A percentile compares a stretch with the other conserved stretches of the same genome.
Evolutionary conservation across 2,329 filamentous ascomycete genomes (phyloP).

Genomic region (Penicillium hordei): DNA sequence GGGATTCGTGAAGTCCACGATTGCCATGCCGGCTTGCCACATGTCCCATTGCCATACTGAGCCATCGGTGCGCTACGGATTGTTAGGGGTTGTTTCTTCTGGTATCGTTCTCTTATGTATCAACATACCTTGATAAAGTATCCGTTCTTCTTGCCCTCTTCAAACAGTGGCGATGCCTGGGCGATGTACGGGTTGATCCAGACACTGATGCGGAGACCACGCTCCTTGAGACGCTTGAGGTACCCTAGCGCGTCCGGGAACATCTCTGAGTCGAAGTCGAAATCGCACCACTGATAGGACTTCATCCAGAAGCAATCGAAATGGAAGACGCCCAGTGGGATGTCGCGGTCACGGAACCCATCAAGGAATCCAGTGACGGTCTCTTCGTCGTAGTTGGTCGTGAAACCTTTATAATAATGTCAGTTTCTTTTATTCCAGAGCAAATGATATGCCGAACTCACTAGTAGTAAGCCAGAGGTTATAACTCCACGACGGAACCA

Average conservation of each 20-base stretch:
- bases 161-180: conserved; percentile 67
- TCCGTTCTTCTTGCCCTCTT: conserved; percentile 60
- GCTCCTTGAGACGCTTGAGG: conserved; percentile 63
- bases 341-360: conserved; percentile 65
- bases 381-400: conserved; percentile 68
- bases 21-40: conserved; percentile 75
- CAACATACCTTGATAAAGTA: conserved; percentile 60
- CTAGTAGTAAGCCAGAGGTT: conserved; percentile 72
- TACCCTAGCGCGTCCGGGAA: conserved; percentile 69
- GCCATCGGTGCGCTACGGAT: conserved; percentile 57
- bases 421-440: not conserved
- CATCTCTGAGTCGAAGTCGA: conserved; percentile 65
- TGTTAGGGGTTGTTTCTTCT: not conserved
- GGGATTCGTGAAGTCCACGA: conserved; percentile 73
- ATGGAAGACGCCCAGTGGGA: conserved; percentile 70
- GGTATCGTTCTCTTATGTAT: not conserved
- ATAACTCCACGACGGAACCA: conserved; percentile 71
- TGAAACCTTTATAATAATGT: conserved; percentile 54
- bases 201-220: conserved; percentile 67
- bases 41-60: conserved; percentile 74
- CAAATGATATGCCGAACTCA: conserved; percentile 5
- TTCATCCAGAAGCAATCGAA: conserved; percentile 79
- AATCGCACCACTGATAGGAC: conserved; percentile 73
- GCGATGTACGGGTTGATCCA: conserved; percentile 77
- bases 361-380: conserved; percentile 67